Conservation (phyloP, 768 basidiomycete genomes). For the Antrodiella citrinella region DNA sequence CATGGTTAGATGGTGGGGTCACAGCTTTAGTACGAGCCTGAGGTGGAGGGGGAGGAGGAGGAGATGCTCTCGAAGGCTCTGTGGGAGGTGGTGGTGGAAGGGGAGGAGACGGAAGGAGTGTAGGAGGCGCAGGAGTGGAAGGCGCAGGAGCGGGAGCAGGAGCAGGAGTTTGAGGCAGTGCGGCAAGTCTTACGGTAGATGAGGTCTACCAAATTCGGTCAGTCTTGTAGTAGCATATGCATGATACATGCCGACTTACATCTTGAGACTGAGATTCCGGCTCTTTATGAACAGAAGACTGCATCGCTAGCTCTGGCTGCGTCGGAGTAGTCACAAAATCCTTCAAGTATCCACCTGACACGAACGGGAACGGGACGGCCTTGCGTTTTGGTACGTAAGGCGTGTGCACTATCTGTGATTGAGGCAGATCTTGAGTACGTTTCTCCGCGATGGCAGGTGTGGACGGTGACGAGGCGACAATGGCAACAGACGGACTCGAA, state of each 20-base stretch:
- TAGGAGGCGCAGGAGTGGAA: neutral
- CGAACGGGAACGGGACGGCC: constrained; percentile 32
- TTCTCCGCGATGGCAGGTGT: neutral
- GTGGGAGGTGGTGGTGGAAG: neutral
- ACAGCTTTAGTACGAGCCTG: neutral
- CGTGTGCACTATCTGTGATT: constrained; percentile 1
- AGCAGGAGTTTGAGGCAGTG: neutral
- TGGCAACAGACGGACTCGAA: neutral
- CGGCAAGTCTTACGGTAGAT: too few species aligned
- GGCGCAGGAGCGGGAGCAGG: neutral
- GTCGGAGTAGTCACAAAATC: constrained; percentile 26
- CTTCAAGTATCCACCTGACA: constrained; percentile 42
- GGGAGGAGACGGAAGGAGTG: neutral
- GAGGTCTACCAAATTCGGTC: too few species aligned
- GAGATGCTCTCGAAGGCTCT: neutral
- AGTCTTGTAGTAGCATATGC: too few species aligned
- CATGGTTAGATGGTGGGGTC: neutral
- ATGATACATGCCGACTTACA: too few species aligned
- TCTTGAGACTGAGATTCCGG: too few species aligned
- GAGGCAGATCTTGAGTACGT: neutral
- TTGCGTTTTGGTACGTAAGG: constrained; percentile 11
- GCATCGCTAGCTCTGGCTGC: neutral
- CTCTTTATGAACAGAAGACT: too few species aligned
- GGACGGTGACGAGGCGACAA: neutral
- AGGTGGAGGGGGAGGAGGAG: neutral